Percentiles rank a stretch among this genome's conserved stretches.
These are phyloP conservation scores for Neofusicoccum laricinum DNA, from an alignment of 2,329 filamentous ascomycete genomes.

Conservation along the genomic window DNA sequence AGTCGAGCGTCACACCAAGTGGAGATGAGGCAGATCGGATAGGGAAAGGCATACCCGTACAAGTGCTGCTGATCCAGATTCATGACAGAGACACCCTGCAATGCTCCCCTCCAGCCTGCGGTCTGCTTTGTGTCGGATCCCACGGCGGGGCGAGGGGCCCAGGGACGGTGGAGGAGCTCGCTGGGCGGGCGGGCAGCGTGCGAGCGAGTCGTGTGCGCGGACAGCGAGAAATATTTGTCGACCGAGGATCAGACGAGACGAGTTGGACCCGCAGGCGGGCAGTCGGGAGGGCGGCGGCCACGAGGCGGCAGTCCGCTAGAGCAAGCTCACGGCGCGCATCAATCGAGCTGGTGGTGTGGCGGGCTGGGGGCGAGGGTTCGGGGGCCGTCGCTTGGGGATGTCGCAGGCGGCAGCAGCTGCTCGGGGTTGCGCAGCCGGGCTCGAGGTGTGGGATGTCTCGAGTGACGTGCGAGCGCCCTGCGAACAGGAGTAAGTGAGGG, in stretches of 20 bases:
- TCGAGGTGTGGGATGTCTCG: neutral
- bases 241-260: slow-evolving; percentile 9
- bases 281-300: slow-evolving; percentile 1
- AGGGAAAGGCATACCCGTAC: slow-evolving; percentile 13
- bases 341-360: neutral
- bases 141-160: neutral
- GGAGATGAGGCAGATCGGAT: neutral
- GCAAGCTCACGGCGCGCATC: neutral
- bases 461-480: slow-evolving; percentile 16
- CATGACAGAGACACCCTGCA: slow-evolving; percentile 17
- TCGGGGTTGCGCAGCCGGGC: neutral
- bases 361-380: neutral
- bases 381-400: neutral
- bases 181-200: neutral
- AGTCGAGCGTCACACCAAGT: neutral
- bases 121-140: neutral
- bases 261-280: neutral
- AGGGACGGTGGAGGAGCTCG: neutral
- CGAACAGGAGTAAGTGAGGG: slow-evolving; percentile 14
- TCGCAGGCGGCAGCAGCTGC: slow-evolving; percentile 1
- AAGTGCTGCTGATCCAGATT: slow-evolving; percentile 17
- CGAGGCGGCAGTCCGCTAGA: slow-evolving; percentile 2
- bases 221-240: neutral
- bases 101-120: neutral
- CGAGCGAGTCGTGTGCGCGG: neutral